A percentile compares a stretch with the other conserved stretches of the same genome.
Evolutionary conservation across 2,329 filamentous ascomycete genomes (phyloP).

Genomic region (Gnomoniopsis smithogilvyi): DNA sequence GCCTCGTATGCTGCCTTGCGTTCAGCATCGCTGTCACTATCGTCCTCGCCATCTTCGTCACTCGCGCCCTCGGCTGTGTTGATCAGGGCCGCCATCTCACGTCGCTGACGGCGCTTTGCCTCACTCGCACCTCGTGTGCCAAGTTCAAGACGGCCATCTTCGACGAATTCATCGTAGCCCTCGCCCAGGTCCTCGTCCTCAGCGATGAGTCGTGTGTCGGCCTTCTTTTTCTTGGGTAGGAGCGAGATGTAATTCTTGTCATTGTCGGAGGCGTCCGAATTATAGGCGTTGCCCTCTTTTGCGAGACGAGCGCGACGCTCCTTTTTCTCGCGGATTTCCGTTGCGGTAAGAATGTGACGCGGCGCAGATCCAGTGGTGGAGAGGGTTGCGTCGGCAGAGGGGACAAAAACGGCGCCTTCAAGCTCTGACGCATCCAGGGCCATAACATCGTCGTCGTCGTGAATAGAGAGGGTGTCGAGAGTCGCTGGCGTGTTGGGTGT

Average conservation of each 20-base stretch:
- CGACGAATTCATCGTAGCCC: constrained; percentile 88
- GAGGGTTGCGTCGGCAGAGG: constrained; percentile 39
- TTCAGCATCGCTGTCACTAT: constrained; percentile 67
- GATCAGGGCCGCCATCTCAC: constrained; percentile 82
- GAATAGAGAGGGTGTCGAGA: constrained; percentile 40
- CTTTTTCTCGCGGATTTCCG: constrained; percentile 89
- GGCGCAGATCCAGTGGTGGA: constrained; percentile 26
- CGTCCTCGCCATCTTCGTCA: constrained; percentile 52
- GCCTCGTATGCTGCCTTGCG: constrained; percentile 81
- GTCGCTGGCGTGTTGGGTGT: constrained; percentile 80
- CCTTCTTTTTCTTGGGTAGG: constrained; percentile 54
- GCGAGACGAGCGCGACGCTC: constrained; percentile 80
- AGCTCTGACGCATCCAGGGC: constrained; percentile 58
- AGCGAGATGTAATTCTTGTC: constrained; percentile 32
- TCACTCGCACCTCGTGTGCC: constrained; percentile 77
- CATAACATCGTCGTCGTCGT: constrained; percentile 44
- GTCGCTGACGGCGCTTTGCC: constrained; percentile 60
- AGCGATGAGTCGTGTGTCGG: constrained; percentile 69
- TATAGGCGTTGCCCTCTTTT: constrained; percentile 59
- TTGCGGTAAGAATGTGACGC: constrained; percentile 67
- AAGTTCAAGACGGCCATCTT: constrained; percentile 76
- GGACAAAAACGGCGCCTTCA: constrained; percentile 63
- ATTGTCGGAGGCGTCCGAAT: constrained; percentile 55
- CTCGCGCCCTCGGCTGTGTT: constrained; percentile 51
- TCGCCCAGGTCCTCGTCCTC: constrained; percentile 94